phyloP scores from a whole-genome alignment of 306 rosid genomes.

The Canavalia ensiformis region DNA sequence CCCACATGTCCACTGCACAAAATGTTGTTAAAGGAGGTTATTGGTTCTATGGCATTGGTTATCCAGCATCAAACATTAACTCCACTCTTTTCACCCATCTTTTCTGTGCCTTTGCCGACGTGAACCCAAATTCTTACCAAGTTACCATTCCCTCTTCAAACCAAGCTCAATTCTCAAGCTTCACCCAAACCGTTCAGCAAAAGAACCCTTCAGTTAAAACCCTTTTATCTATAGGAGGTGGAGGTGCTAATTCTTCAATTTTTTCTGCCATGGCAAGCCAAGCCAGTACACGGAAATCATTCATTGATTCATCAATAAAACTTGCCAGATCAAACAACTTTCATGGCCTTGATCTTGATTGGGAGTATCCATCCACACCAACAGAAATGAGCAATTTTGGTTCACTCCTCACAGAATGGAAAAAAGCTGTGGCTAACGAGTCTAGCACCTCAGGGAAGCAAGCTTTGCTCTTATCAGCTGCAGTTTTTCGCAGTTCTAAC shows the following conservation, averaged over 20 bases:
- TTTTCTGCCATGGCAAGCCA: constrained; percentile 42
- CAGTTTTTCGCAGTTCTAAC: constrained; percentile 31
- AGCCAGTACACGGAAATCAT: constrained; percentile 34
- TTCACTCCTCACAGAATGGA: constrained; percentile 48
- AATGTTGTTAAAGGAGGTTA: constrained; percentile 57
- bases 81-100: constrained; percentile 68
- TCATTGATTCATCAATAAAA: constrained; percentile 54
- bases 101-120: constrained; percentile 61
- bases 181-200: constrained; percentile 50
- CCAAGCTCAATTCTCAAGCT: constrained; percentile 43
- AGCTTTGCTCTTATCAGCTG: constrained; percentile 40
- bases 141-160: constrained; percentile 49
- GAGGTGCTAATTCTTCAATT: background rate
- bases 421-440: constrained; percentile 38
- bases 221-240: constrained; percentile 60
- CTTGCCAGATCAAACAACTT: constrained; percentile 48
- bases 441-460: constrained; percentile 32
- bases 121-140: constrained; percentile 37
- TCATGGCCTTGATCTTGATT: constrained; percentile 51
- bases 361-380: constrained; percentile 45
- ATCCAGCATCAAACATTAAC: constrained; percentile 51
- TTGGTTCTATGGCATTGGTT: constrained; percentile 58
- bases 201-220: constrained; percentile 61
- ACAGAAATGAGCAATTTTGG: constrained; percentile 49
- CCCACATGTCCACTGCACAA: constrained; percentile 46